Evolutionary conservation across 371 early-diverging fungal genomes (phyloP).

Genomic region (Rhizopus arrhizus): DNA sequence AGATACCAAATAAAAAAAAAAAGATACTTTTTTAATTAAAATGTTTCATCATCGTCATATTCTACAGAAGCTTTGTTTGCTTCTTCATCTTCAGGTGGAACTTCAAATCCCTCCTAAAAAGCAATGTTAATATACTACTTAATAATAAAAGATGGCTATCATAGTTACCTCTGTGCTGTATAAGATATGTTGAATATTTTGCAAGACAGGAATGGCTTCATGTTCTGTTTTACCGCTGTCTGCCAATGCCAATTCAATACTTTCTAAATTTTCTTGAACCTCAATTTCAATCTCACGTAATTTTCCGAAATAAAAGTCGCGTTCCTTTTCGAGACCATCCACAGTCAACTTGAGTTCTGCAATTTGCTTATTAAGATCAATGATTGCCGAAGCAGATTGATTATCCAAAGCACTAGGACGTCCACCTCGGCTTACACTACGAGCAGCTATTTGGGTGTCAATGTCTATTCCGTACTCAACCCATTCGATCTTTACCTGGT

Average conservation of each 20-base stretch:
- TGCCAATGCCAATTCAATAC: conserved; percentile 20
- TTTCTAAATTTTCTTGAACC: conserved; percentile 70
- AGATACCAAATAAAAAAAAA: conserved; percentile 22
- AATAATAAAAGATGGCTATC: too few species aligned
- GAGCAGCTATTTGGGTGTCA: conserved; percentile 18
- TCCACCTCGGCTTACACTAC: conserved; percentile 33
- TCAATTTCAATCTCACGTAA: conserved; percentile 90
- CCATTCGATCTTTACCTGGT: conserved; percentile 17
- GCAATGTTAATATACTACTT: background rate
- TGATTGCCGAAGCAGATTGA: conserved; percentile 55
- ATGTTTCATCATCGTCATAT: conserved; percentile 47
- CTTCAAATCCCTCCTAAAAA: conserved; percentile 37
- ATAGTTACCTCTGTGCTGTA: conserved; percentile 79
- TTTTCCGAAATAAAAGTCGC: conserved; percentile 93
- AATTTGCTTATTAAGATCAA: conserved; percentile 73
- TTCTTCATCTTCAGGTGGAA: conserved; percentile 36
- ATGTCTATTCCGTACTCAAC: background rate
- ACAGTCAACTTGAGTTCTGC: conserved; percentile 76
- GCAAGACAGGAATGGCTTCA: conserved; percentile 54
- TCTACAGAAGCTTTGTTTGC: conserved; percentile 14
- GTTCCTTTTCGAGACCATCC: conserved; percentile 87
- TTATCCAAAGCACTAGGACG: conserved; percentile 28
- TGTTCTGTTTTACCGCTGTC: conserved; percentile 34
- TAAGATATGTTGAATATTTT: conserved; percentile 76
- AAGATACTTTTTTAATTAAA: background rate